Evolutionary conservation across 1,284 basidiomycete genomes (phyloP).

Genomic region (Ustilago nuda): DNA sequence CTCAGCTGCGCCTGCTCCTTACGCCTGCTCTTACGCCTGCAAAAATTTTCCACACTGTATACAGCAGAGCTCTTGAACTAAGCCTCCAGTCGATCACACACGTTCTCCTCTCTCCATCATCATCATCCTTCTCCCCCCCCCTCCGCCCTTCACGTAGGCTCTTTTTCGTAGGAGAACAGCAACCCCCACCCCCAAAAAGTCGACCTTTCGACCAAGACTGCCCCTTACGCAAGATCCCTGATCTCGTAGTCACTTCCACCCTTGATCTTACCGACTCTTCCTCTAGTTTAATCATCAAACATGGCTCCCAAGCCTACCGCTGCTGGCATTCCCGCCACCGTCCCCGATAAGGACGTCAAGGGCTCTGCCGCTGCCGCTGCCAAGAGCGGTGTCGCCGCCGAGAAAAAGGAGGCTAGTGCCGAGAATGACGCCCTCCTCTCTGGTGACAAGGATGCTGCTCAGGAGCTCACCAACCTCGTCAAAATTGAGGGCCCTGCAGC

Average conservation of each 20-base stretch:
- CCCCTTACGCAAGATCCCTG: slow-evolving; percentile 25
- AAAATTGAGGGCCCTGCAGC: slow-evolving; percentile 81
- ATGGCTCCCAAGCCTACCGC: slow-evolving; percentile 59
- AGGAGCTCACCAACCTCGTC: slow-evolving; percentile 71
- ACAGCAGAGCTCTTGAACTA: slow-evolving; percentile 3
- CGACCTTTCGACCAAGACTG: slow-evolving; percentile 31
- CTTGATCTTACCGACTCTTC: not conserved
- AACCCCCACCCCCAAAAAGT: slow-evolving; percentile 21
- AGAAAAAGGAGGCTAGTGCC: slow-evolving; percentile 69
- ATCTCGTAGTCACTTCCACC: slow-evolving; percentile 20
- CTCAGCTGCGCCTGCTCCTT: not conserved
- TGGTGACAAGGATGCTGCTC: slow-evolving; percentile 70
- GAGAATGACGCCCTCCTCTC: slow-evolving; percentile 70
- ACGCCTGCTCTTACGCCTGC: slow-evolving; percentile 13
- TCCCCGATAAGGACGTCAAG: slow-evolving; percentile 65
- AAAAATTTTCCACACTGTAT: slow-evolving; percentile 32
- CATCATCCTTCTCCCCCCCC: slow-evolving; percentile 25
- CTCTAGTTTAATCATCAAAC: slow-evolving; percentile 3
- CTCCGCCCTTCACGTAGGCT: slow-evolving; percentile 30
- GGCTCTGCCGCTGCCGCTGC: slow-evolving; percentile 67
- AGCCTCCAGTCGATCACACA: slow-evolving; percentile 4
- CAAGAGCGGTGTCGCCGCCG: slow-evolving; percentile 61
- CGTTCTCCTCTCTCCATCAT: slow-evolving; percentile 22
- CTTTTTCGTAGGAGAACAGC: slow-evolving; percentile 29
- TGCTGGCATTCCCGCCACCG: slow-evolving; percentile 65